Evolutionary conservation across 257 asterid species (phyloP).

Genomic region (Verbena officinalis): DNA sequence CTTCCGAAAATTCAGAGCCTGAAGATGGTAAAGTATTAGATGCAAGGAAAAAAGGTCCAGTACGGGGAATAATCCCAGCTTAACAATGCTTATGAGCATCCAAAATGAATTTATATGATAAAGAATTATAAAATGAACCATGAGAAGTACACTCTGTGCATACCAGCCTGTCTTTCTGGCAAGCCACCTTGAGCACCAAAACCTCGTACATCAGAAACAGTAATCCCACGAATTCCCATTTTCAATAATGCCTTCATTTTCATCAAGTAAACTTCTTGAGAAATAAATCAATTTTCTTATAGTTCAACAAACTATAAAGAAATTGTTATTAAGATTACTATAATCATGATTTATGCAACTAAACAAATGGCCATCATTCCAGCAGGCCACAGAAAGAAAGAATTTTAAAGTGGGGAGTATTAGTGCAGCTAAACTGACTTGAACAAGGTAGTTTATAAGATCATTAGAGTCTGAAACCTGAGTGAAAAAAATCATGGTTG

Average conservation of each 20-base stretch:
- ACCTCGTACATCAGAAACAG: constrained; percentile 94
- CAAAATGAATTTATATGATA: constrained; percentile 5
- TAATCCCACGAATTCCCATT: constrained; percentile 95
- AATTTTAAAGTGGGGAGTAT: neutral
- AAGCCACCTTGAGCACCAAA: constrained; percentile 97
- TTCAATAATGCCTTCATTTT: constrained; percentile 73
- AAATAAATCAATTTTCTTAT: neutral
- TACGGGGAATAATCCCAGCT: neutral
- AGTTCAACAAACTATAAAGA: constrained; percentile 2
- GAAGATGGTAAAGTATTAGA: constrained; percentile 30
- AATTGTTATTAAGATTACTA: neutral
- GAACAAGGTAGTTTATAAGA: neutral
- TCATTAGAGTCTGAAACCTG: constrained; percentile 1
- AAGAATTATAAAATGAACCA: constrained; percentile 18
- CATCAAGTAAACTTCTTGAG: constrained; percentile 27
- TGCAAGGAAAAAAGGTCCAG: neutral
- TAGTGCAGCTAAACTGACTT: neutral
- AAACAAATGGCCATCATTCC: neutral
- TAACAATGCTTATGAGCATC: neutral
- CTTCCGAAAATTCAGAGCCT: constrained; percentile 97
- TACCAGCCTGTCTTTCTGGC: constrained; percentile 95
- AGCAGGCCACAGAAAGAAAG: neutral
- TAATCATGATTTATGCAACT: neutral
- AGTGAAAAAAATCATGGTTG: too few species aligned
- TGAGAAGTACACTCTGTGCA: constrained; percentile 17